Evolutionary conservation across 2,329 filamentous ascomycete species (phyloP).

Genomic region (Fusarium camptoceras): DNA sequence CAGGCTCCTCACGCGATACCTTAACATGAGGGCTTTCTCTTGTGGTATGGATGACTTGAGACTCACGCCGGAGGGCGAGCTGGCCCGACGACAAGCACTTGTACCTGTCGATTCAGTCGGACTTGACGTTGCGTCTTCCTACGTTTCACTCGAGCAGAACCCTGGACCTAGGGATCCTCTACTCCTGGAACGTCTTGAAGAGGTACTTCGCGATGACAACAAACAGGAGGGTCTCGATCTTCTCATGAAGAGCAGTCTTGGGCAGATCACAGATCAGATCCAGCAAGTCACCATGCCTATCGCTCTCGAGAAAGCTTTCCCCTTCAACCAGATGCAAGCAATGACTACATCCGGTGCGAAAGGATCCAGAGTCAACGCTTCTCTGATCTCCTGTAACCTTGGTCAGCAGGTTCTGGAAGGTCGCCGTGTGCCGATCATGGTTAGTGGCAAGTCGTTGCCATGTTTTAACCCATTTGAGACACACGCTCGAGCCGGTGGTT

Average conservation of each 20-base stretch:
- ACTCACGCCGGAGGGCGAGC: constrained; percentile 83
- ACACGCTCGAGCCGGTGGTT: constrained; percentile 88
- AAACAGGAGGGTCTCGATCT: constrained; percentile 94
- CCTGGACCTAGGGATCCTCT: constrained; percentile 75
- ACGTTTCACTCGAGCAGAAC: constrained; percentile 82
- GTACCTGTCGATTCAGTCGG: constrained; percentile 76
- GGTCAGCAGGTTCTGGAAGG: constrained; percentile 97
- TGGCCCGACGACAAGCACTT: constrained; percentile 74
- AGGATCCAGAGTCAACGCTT: constrained; percentile 92
- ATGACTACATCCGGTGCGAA: constrained; percentile 99
- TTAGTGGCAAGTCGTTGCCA: constrained; percentile 94
- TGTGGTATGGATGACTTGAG: constrained; percentile 97
- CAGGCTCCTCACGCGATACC: constrained; percentile 85
- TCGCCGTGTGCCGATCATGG: constrained; percentile 94
- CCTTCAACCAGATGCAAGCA: constrained; percentile 97
- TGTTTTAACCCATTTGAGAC: constrained; percentile 95
- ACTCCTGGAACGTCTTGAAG: constrained; percentile 82
- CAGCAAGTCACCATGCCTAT: constrained; percentile 83
- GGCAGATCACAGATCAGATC: constrained; percentile 79
- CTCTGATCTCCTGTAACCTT: constrained; percentile 96
- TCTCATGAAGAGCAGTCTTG: constrained; percentile 79
- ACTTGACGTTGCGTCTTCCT: constrained; percentile 83
- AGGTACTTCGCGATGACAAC: constrained; percentile 87
- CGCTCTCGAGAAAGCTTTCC: constrained; percentile 90
- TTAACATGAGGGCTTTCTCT: constrained; percentile 94